Base-by-base conservation (phyloP, 23 red algal species). In the Pyropia yezoensis region DNA sequence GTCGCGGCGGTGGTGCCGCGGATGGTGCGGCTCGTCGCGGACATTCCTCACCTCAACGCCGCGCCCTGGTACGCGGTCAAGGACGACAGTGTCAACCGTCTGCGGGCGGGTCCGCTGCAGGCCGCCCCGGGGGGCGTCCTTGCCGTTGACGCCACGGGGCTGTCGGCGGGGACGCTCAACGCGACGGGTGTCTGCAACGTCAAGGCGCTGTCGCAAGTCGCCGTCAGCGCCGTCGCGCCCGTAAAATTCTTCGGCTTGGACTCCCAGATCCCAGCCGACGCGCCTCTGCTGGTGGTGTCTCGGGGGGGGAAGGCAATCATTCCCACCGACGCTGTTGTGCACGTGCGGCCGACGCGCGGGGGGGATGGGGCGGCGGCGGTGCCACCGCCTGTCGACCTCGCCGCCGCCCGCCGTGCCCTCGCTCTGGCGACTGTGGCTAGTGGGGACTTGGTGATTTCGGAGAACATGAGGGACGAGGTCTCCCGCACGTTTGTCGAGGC, bases 111-210 rank as follows among this genome's bases (percentile, higher is more conserved):
- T 15, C 57, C 63, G 14, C 59, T 87, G 21, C 82, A 87, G 45
- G 24, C 76, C 53, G 22, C 82, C 14, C 5, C 54, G 1, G 82
- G 82, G 20, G 39, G 61, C 18, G 69, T 70, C 49, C 57, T 87
- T 16, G 62, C 76, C 69, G 57, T 22, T 9, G 71, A 87, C 56
- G 82, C 75, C 33, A 70, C 69, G 14, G 60, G 61, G 14, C 50
- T 87, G 64, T 77, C 24, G 12, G 67, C 75, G 61, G 82, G 82
- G 4, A 18, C 52, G 15, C 70, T 87, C 33, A 63, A 55, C 18
- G 71, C 75, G 52, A 50, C 71, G 27, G 82, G 82, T 23, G 70
- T 87, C 71, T 69, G 62, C 23, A 87, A 87, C 27, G 49, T 87
- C 52, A 22, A 57, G n/a, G 82, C 82, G 30, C 52, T 87, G 26